A percentile compares a stretch with the other conserved stretches of the same genome.
phyloP scores from a whole-genome alignment of 768 basidiomycete species.

The Macrolepiota fuliginosa region DNA sequence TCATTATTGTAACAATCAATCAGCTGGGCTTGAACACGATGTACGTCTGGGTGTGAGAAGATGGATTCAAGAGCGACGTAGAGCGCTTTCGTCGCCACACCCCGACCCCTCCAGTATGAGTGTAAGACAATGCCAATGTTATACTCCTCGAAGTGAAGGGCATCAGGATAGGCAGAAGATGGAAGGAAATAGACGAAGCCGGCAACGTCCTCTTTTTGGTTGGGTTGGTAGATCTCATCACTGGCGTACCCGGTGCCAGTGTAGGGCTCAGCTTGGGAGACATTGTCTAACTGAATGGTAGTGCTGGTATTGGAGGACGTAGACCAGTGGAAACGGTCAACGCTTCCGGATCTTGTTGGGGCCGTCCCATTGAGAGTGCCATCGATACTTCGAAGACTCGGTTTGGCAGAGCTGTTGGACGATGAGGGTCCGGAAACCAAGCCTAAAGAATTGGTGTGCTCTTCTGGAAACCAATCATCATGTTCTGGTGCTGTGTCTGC shows the following conservation, averaged over 20 bases:
- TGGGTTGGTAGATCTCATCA: not conserved
- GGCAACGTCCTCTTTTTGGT: conserved; percentile 16
- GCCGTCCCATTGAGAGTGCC: not conserved
- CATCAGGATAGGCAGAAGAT: conserved; percentile 26
- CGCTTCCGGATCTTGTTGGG: not conserved
- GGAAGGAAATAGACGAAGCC: conserved; percentile 43
- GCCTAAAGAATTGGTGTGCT: not conserved
- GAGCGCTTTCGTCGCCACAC: conserved; percentile 47
- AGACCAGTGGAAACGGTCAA: not conserved
- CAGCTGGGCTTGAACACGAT: conserved; percentile 53
- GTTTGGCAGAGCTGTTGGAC: not conserved
- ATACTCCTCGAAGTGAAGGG: conserved; percentile 39
- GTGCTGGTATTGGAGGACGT: not conserved
- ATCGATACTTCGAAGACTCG: not conserved
- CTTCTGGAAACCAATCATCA: not conserved
- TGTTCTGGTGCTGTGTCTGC: conserved; percentile 2
- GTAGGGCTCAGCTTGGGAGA: not conserved
- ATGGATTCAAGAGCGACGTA: conserved; percentile 42
- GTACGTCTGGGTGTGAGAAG: conserved; percentile 42
- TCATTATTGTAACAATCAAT: conserved; percentile 43
- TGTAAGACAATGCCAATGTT: conserved; percentile 55
- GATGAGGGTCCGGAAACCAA: not conserved
- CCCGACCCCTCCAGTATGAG: conserved; percentile 32
- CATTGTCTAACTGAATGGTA: not conserved
- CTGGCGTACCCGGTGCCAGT: not conserved